A percentile compares a stretch with the other conserved stretches of the same genome.
Conservation (phyloP, 352 stramenopile genomes). For the Saprolegnia parasitica region DNA sequence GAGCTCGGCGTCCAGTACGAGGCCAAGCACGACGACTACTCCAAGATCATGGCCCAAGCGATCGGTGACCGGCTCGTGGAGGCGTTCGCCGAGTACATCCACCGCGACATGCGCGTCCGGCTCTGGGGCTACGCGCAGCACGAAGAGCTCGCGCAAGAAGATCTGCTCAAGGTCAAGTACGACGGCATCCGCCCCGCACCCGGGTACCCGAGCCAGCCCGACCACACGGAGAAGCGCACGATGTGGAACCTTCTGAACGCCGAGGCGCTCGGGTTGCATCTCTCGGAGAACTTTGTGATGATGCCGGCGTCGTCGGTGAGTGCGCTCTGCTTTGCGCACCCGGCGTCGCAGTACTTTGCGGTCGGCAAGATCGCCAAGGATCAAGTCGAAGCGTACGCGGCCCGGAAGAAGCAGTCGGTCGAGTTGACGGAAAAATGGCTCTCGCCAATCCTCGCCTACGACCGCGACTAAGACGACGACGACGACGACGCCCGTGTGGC, state of each 20-base stretch:
- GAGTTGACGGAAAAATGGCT: constrained; percentile 93
- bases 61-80: constrained; percentile 60
- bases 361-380: constrained; percentile 96
- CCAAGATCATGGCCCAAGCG: constrained; percentile 96
- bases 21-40: constrained; percentile 94
- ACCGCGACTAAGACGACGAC: constrained; percentile 41
- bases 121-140: constrained; percentile 95
- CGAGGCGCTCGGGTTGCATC: constrained; percentile 87
- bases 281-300: constrained; percentile 96
- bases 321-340: constrained; percentile 95
- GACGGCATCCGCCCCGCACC: constrained; percentile 95
- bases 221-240: constrained; percentile 96
- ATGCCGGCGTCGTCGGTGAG: constrained; percentile 92
- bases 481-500: neutral
- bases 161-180: constrained; percentile 98
- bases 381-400: constrained; percentile 92
- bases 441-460: constrained; percentile 94
- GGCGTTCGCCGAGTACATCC: constrained; percentile 96
- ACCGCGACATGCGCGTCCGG: constrained; percentile 92
- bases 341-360: constrained; percentile 94
- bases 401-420: constrained; percentile 88
- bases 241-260: constrained; percentile 96
- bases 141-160: constrained; percentile 87
- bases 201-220: constrained; percentile 96
- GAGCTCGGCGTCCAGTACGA: constrained; percentile 91